Evolutionary conservation across 495 filamentous ascomycete species (phyloP).

Genomic region (Annulohypoxylon moriforme): DNA sequence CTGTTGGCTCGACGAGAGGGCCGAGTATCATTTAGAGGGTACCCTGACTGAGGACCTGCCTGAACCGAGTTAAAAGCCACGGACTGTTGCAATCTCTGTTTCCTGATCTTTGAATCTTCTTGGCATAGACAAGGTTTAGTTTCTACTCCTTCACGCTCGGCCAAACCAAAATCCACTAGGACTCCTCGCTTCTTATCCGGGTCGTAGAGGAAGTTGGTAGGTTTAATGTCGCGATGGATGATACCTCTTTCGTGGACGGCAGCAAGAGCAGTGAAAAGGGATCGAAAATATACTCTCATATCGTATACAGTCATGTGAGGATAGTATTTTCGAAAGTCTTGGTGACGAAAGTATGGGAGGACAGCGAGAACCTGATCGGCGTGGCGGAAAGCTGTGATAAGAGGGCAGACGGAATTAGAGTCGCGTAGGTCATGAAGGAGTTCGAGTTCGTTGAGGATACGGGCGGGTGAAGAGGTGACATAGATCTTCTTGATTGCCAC

Average conservation of each 20-base stretch:
- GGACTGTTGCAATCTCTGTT: constrained; percentile 53
- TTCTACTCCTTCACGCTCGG: constrained; percentile 84
- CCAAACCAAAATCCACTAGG: constrained; percentile 95
- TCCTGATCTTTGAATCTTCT: constrained; percentile 57
- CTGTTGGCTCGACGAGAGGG: constrained; percentile 90
- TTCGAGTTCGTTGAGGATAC: constrained; percentile 97
- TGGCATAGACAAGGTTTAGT: constrained; percentile 77
- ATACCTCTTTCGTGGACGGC: constrained; percentile 86
- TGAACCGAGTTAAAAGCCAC: constrained; percentile 55
- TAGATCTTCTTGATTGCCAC: constrained; percentile 99
- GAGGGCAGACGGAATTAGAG: constrained; percentile 85
- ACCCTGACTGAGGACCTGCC: constrained; percentile 68
- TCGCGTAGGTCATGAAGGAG: constrained; percentile 90
- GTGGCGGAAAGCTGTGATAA: constrained; percentile 94
- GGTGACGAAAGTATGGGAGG: constrained; percentile 93
- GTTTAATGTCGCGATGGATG: constrained; percentile 97
- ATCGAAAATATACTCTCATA: constrained; percentile 88
- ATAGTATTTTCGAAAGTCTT: constrained; percentile 96
- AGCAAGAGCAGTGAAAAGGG: constrained; percentile 83
- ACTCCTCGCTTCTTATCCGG: constrained; percentile 83
- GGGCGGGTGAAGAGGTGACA: constrained; percentile 90
- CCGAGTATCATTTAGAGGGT: constrained; percentile 87
- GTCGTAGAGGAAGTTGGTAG: constrained; percentile 99
- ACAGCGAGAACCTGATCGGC: constrained; percentile 96
- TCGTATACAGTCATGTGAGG: constrained; percentile 84